These are phyloP conservation scores for Kazachstania sp. DNA, from an alignment of 1,139 yeast genomes.

Conservation along the genomic window DNA sequence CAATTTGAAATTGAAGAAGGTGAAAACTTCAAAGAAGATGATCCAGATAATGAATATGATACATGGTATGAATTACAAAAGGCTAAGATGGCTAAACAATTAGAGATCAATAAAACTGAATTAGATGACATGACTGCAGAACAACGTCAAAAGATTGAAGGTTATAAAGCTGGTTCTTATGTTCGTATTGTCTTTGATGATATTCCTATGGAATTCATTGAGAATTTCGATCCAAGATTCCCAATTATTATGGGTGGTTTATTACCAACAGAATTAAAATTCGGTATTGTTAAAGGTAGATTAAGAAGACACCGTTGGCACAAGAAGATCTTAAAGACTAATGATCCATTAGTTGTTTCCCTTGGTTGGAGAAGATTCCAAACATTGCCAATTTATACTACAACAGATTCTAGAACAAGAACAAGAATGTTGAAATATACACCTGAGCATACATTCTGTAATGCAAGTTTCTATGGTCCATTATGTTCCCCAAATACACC, in stretches of 20 bases:
- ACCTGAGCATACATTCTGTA: constrained; percentile 96
- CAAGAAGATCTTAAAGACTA: constrained; percentile 87
- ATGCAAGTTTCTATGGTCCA: constrained; percentile 95
- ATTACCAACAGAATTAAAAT: constrained; percentile 80
- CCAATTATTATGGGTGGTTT: constrained; percentile 91
- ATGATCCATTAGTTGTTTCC: constrained; percentile 88
- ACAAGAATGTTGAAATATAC: constrained; percentile 97
- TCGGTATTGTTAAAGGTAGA: constrained; percentile 88
- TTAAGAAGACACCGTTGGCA: constrained; percentile 99
- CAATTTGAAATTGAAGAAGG: constrained; percentile 90
- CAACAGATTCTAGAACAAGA: constrained; percentile 94
- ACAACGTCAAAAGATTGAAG: constrained; percentile 76
- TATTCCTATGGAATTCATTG: constrained; percentile 85
- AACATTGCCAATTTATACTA: constrained; percentile 89
- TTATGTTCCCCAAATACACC: constrained; percentile 96
- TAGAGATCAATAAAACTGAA: constrained; percentile 83
- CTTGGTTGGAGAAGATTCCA: constrained; percentile 99
- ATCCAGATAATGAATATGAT: constrained; percentile 65
- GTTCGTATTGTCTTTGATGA: constrained; percentile 78
- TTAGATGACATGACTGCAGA: constrained; percentile 65
- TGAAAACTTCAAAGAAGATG: constrained; percentile 67
- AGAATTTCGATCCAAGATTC: constrained; percentile 73
- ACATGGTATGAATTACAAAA: constrained; percentile 98
- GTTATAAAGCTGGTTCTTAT: constrained; percentile 88
- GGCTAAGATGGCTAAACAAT: constrained; percentile 92